Evolutionary conservation across 192 early-diverging fungal species (phyloP), one percentile per base, ranked within the genome.

Genomic region (Diversispora epigaea): DNA sequence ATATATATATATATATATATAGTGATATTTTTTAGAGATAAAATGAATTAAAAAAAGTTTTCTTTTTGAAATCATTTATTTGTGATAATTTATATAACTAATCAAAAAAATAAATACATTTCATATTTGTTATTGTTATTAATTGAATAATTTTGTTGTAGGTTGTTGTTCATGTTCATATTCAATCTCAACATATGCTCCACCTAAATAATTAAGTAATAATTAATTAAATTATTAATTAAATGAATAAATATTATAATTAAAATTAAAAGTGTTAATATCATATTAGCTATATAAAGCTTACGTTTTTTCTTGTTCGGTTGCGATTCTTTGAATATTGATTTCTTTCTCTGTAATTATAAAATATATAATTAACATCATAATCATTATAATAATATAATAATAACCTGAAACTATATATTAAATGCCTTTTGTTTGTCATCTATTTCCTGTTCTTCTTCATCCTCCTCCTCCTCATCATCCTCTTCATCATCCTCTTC

Each of bases 171-270:
- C 67, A 40, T 70, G 78, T 41, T 88, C 87, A 74, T 86, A 88
- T 76, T 88, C 87, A 71, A 88, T 77, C 71, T 88, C 85, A 44
- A 88, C 86, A 61, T 80, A 84, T 14, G 80, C 80, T 6, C 79
- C 82, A 65, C 84, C 80, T 80, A 32, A 78, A 78, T 78, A 83
- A 82, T 64, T 77, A 19, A 40, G 41, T 46, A 45, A 58, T 39
- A 57, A 19, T 14, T 45, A 22, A 45, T 43, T 25, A 54, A 39
- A 14, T 69, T 54, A 19, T 4, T 32, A 50, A 46, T 41, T 49
- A 50, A 43, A 55, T 55, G 7, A 41, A 32, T 45, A 9, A 21
- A 21, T 46, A 69, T 40, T 7, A 70, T 41, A 49, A 70, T 41
- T 1, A 54, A 44, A 17, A 49, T 1, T 15, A 10, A 43, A n/a